Conservation (phyloP, 2,329 filamentous ascomycete species). For the Cladophialophora carrionii region DNA sequence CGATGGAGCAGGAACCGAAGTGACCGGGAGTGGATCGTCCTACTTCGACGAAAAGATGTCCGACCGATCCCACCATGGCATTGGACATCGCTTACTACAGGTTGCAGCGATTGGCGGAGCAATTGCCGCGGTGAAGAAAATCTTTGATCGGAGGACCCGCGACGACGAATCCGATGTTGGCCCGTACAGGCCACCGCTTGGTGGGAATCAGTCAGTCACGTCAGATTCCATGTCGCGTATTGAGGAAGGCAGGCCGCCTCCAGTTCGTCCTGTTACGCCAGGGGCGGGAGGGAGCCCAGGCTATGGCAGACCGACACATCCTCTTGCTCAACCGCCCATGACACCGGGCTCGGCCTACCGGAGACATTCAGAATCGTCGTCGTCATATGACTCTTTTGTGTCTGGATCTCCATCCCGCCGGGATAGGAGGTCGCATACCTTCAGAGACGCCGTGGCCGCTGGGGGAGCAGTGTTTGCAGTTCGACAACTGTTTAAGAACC, state of each 20-base stretch:
- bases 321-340: slow-evolving; percentile 40
- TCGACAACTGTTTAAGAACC: slow-evolving; percentile 63
- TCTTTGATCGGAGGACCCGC: slow-evolving; percentile 61
- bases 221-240: slow-evolving; percentile 51
- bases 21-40: slow-evolving; percentile 50
- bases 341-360: slow-evolving; percentile 37
- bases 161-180: slow-evolving; percentile 56
- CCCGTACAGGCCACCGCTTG: slow-evolving; percentile 57
- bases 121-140: slow-evolving; percentile 63
- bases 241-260: slow-evolving; percentile 60
- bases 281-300: slow-evolving; percentile 45
- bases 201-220: slow-evolving; percentile 52
- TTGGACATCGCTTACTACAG: slow-evolving; percentile 64
- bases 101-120: slow-evolving; percentile 66
- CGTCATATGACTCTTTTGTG: slow-evolving; percentile 47
- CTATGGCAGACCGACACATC: slow-evolving; percentile 38
- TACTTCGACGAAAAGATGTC: slow-evolving; percentile 71
- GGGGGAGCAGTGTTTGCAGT: slow-evolving; percentile 66
- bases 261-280: slow-evolving; percentile 48
- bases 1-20: slow-evolving; percentile 47
- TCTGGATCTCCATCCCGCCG: slow-evolving; percentile 44
- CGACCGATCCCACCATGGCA: slow-evolving; percentile 58
- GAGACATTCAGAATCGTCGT: slow-evolving; percentile 38
- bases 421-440: slow-evolving; percentile 51
- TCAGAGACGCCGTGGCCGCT: slow-evolving; percentile 66